These are phyloP conservation scores for Fusarium setosum DNA, from an alignment of 2,329 filamentous ascomycete genomes.

Conservation along the genomic window DNA sequence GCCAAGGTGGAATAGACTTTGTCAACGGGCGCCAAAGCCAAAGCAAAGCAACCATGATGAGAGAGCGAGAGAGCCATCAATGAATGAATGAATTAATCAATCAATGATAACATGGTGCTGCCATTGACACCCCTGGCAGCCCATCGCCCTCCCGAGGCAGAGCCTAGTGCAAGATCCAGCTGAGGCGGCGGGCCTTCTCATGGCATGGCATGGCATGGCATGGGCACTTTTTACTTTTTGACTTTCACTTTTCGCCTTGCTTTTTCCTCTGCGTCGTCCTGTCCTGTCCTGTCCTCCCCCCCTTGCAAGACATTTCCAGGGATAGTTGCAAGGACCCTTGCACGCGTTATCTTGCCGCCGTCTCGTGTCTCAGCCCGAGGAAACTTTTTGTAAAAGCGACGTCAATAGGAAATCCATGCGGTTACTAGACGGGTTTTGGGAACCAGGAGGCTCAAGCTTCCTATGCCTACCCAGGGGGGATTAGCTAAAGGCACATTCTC, in stretches of 20 bases:
- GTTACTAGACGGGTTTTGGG: neutral
- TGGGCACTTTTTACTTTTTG: no score
- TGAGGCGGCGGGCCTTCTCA: constrained; percentile 15
- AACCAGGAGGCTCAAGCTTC: no score
- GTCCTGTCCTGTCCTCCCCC: neutral
- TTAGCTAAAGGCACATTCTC: no score
- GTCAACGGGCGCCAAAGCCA: neutral
- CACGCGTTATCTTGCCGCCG: constrained; percentile 22
- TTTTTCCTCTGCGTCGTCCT: constrained; percentile 11
- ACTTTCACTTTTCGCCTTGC: no score
- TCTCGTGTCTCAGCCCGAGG: constrained; percentile 27
- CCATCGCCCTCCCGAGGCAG: no score
- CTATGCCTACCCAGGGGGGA: no score
- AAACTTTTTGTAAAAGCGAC: constrained; percentile 21
- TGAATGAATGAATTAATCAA: no score
- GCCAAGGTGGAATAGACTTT: neutral
- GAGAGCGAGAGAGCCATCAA: no score
- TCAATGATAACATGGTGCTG: neutral
- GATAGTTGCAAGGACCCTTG: constrained; percentile 24
- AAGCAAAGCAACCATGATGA: no score
- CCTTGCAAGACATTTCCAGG: neutral
- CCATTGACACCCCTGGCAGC: neutral
- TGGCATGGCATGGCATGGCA: no score
- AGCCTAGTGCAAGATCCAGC: constrained; percentile 30
- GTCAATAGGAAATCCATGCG: constrained; percentile 2